Evolutionary conservation across 2,329 filamentous ascomycete genomes (phyloP).

Genomic region (Dendryphion nanum): DNA sequence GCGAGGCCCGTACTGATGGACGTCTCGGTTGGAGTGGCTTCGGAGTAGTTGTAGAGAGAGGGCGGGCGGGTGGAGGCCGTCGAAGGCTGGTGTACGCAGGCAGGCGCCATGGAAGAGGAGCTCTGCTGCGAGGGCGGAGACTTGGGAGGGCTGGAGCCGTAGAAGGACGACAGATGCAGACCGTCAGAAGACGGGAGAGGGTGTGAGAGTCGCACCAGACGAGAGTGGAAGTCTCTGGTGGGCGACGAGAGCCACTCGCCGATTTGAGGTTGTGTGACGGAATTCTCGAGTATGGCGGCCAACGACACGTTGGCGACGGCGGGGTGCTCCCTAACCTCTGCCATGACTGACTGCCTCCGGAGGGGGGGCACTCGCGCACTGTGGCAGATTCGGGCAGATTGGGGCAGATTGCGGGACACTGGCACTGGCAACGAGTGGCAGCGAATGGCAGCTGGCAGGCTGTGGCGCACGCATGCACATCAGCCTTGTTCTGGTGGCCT

Average conservation of each 20-base stretch:
- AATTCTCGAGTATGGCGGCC: slow-evolving; percentile 19
- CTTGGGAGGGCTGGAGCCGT: slow-evolving; percentile 6
- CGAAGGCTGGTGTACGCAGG: slow-evolving; percentile 25
- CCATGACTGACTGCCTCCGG: no score
- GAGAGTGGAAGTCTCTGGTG: slow-evolving; percentile 24
- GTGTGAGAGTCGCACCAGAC: slow-evolving; percentile 22
- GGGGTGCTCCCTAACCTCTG: no score
- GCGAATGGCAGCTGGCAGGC: no score
- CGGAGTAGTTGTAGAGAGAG: slow-evolving; percentile 23
- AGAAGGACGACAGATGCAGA: slow-evolving; percentile 5
- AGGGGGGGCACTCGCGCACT: no score
- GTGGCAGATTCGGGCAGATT: no score
- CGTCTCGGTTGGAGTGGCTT: slow-evolving; percentile 24
- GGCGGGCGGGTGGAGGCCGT: slow-evolving; percentile 20
- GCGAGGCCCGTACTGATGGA: slow-evolving; percentile 26
- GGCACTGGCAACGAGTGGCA: no score
- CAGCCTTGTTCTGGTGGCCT: no score
- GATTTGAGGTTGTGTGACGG: slow-evolving; percentile 16
- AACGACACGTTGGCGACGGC: slow-evolving; percentile 13
- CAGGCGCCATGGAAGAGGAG: slow-evolving; percentile 32
- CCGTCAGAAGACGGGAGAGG: slow-evolving; percentile 7
- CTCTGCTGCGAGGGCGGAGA: slow-evolving; percentile 14
- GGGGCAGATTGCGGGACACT: no score
- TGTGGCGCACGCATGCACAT: no score
- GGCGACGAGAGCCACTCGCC: slow-evolving; percentile 24